A percentile compares a stretch with the other conserved stretches of the same genome.
Evolutionary conservation across 2,329 filamentous ascomycete species (phyloP).

Genomic region (Pseudogymnoascus sp.): DNA sequence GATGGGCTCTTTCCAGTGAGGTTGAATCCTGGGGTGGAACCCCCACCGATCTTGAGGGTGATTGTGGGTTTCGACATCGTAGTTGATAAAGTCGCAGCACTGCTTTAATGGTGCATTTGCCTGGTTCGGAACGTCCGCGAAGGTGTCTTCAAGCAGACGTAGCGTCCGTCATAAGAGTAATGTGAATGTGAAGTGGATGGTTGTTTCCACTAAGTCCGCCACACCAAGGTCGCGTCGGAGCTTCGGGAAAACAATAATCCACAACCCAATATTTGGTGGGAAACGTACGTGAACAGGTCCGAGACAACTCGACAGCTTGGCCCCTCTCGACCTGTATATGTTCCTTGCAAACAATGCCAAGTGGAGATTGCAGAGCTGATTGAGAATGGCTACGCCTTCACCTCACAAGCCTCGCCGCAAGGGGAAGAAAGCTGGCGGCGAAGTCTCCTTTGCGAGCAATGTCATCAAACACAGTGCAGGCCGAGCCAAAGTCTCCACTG

Average conservation of each 20-base stretch:
- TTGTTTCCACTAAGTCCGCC: neutral
- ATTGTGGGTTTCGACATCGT: conserved; percentile 25
- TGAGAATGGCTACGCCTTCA: conserved; percentile 35
- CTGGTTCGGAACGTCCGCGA: neutral
- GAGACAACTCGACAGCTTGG: neutral
- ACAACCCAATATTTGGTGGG: neutral
- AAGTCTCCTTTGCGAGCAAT: conserved; percentile 27
- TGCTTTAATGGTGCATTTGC: neutral
- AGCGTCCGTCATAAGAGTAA: neutral
- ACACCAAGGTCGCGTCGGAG: neutral
- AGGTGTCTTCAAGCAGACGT: neutral
- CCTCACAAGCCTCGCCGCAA: conserved; percentile 55
- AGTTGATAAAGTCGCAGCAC: neutral
- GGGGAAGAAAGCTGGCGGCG: conserved; percentile 40
- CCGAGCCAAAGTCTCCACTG: conserved; percentile 4
- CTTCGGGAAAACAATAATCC: neutral
- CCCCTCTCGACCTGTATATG: neutral
- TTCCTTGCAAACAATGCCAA: conserved; percentile 7
- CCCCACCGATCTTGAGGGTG: conserved; percentile 21
- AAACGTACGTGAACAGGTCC: neutral
- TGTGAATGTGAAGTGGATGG: conserved; percentile 2
- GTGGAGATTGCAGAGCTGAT: neutral
- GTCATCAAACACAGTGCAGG: conserved; percentile 21
- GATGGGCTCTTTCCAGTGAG: conserved; percentile 11
- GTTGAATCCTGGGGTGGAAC: conserved; percentile 1